Base-by-base conservation (phyloP, 345 rosid genomes). In the Triadica sebifera region DNA sequence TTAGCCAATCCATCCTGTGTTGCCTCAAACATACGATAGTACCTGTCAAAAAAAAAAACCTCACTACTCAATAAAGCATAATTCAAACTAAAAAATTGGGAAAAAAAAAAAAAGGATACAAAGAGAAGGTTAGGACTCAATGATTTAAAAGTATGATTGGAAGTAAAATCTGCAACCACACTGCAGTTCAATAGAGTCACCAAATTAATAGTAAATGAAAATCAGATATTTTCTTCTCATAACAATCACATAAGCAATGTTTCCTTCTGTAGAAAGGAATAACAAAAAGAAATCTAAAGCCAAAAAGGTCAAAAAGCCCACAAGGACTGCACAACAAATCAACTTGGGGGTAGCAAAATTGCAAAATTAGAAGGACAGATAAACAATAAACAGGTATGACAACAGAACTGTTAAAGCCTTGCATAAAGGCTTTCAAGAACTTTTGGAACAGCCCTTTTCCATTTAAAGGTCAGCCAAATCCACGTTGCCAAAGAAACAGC, bases 11-110 rank as follows among this genome's bases (percentile, higher is more conserved):
- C 99, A 86, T 89, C 99, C 81, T 95, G 99, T 20, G 99, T 95
- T 77, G 97, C 97, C 88, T 93, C 97, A 90, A 95, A 95, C 98
- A 95, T 93, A 49, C 92, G 90, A 84, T 95, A 93, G 74, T 93
- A 95, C 99, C 99, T 95, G 79, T 69, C 65, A 79, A 72, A 79
- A 74, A 65, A 75, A 63, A 49, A 45, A 66, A 25, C n/a, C n/a
- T n/a, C n/a, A n/a, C 15, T 17, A 17, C 57, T 70, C 11, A 1
- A 24, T 45, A 25, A 3, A 58, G 12, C 17, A 20, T 29, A 62
- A 25, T 45, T 47, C 7, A 57, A 71, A 43, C 43, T 8, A n/a
- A 22, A 15, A 29, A 29, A 29, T 29, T 24, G 6, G 12, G n/a
- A n/a, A n/a, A n/a, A 12, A 39, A 6, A 24, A 41, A 19, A 41